Conservation (phyloP, 2,329 filamentous ascomycete species). For the Claviceps sp. region DNA sequence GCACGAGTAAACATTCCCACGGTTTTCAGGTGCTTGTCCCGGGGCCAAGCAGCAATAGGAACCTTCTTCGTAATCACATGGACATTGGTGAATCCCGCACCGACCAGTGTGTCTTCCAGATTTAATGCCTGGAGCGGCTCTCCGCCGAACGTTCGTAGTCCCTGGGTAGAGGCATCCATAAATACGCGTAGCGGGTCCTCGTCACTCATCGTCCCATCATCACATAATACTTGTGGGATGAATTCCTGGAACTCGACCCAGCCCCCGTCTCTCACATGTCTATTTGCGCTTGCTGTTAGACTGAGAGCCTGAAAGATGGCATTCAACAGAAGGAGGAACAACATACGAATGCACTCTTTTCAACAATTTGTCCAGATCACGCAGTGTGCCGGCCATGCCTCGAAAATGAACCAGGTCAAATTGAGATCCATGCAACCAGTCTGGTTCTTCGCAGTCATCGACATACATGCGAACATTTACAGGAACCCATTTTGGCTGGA, state of each 20-base stretch:
- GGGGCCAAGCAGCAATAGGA: conserved; percentile 32
- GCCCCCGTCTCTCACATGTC: conserved; percentile 31
- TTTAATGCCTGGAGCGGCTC: conserved; percentile 21
- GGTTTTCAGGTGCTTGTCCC: conserved; percentile 25
- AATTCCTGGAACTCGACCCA: conserved; percentile 39
- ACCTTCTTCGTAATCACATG: conserved; percentile 28
- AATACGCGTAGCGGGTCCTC: conserved; percentile 25
- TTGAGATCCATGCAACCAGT: conserved; percentile 38
- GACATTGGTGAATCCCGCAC: conserved; percentile 31
- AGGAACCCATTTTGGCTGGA: conserved; percentile 36
- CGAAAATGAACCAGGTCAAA: conserved; percentile 44
- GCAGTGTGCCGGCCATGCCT: conserved; percentile 35
- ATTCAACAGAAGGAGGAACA: too few relatives aligned
- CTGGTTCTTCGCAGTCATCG: conserved; percentile 44
- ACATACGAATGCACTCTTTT: conserved; percentile 20
- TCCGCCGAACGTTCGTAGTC: conserved; percentile 24
- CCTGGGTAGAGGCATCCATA: conserved; percentile 17
- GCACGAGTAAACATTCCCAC: conserved; percentile 31
- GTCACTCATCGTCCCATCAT: conserved; percentile 29
- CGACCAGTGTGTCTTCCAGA: conserved; percentile 22
- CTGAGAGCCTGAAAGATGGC: not conserved
- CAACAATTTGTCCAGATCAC: conserved; percentile 36
- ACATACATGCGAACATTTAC: conserved; percentile 49
- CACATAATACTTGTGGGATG: conserved; percentile 25
- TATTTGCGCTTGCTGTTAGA: conserved; percentile 8